Base-by-base conservation (phyloP, 768 basidiomycete species). In the Asterophora parasitica region DNA sequence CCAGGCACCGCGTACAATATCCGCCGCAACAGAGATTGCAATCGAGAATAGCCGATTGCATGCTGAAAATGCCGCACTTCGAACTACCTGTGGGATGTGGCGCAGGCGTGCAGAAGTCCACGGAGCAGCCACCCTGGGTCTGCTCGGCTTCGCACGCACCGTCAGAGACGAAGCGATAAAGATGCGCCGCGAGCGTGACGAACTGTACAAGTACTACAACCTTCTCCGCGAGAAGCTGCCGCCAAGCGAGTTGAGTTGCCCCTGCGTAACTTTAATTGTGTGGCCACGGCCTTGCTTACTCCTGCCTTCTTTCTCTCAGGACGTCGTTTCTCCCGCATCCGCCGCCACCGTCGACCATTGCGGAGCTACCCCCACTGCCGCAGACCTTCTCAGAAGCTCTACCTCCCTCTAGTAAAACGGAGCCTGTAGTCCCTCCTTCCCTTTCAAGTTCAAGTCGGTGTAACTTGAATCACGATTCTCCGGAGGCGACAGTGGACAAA, bases 81-180 rank as follows among this genome's bases (percentile, higher is more conserved):
- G 67, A 16, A 61, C 62, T 36, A 66, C 70, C 42, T 75, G 72
- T 50, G 65, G 56, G 10, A 64, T 71, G 59, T 77, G 75, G 76
- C 69, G 72, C 31, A 71, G 67, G 40, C 70, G 75, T 32, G 77
- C 77, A 34, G 77, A 77, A 57, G 61, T 68, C 15, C 77, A 78
- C 42, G 71, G 72, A n/a, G 65, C 70, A 12, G 72, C 72, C 12
- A 78, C 73, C 40, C 58, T 74, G 10, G 70, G 69, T 43, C 67
- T 77, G 28, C 60, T 77, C n/a, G 66, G 68, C 39, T 63, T 77
- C 44, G 66, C 71, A 17, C 68, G 69, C 35, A 61, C 64, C 15
- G 66, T 73, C 3, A 67, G 68, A 36, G 71, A 76, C 42, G 65
- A 72, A 48, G 72, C 68, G 7, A 51, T 66, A 19, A 62, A 68